Base-by-base conservation (phyloP, 2,329 filamentous ascomycete species). In the Fulvia fulva region DNA sequence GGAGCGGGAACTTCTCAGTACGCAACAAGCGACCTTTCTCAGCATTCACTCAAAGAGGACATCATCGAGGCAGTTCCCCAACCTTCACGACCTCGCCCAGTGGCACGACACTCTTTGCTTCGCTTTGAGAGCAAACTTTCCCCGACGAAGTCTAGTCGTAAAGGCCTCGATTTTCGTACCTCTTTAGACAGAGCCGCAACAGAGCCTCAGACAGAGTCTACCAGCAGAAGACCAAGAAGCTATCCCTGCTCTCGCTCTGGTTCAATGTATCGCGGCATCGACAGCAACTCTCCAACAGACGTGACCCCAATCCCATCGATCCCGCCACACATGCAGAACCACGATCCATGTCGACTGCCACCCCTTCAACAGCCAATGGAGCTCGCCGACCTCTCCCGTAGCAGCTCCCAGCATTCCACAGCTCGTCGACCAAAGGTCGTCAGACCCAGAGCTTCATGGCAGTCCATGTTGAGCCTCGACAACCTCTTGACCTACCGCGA, bases 401-500 rank as follows among this genome's bases (percentile, higher is more conserved):
- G 61, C 51, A 62, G 59, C 30, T 63, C 63, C 1, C 57, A 58
- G n/a, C 57, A 53, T 14, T 65, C 63, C 8, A 47, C 55, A 12
- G 51, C 45, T 14, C 53, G 63, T 28, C 54, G 60, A 30, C 65
- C 63, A n/a, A 32, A n/a, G n/a, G n/a, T 32, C 37, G 37, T 19
- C 44, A 66, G 62, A 49, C 67, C 65, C 8, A 65, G 62, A 53
- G 46, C 61, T 12, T 68, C 66, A 0, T 64, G 71, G 49, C 59
- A 57, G 5, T 57, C 64, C 14, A 58, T 70, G 1, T 68, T 68
- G 14, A 72, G 70, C 44, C 61, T 72, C 16, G 70, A 73, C 55
- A 69, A 65, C 37, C 46, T 73, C 44, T 65, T 72, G 46, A 64
- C 63, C 5, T 71, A 70, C 57, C 68, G 65, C 9, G 69, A 72